Percentiles rank a stretch among this genome's conserved stretches.
phyloP scores from a whole-genome alignment of 2,329 filamentous ascomycete genomes.

The Trichothecium roseum region DNA sequence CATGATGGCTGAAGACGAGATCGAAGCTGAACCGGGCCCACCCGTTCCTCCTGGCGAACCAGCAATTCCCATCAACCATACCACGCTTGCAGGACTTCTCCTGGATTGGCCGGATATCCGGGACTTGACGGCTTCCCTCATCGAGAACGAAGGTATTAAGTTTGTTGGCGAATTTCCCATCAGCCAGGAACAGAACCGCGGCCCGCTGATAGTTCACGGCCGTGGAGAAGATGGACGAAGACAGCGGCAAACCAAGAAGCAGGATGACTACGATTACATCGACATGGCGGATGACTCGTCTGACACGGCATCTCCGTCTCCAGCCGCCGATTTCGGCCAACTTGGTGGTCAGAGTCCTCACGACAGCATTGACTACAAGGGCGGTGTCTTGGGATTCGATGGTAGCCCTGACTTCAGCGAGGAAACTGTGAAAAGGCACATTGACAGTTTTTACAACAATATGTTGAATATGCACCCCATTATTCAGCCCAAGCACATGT shows the following conservation, averaged over 20 bases:
- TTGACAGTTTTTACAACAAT: conserved; percentile 47
- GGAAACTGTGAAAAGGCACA: conserved; percentile 39
- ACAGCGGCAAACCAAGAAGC: conserved; percentile 35
- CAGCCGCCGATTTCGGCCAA: conserved; percentile 49
- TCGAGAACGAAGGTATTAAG: conserved; percentile 38
- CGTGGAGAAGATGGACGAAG: conserved; percentile 64
- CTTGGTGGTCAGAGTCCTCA: conserved; percentile 39
- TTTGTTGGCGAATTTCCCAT: conserved; percentile 65
- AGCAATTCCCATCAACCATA: conserved; percentile 75
- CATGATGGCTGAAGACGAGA: conserved; percentile 32
- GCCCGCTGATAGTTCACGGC: conserved; percentile 65
- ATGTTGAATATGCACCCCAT: conserved; percentile 59
- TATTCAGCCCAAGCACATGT: conserved; percentile 41
- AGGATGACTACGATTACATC: conserved; percentile 23
- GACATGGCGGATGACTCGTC: conserved; percentile 37
- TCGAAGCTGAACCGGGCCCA: conserved; percentile 40
- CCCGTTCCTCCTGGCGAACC: conserved; percentile 48
- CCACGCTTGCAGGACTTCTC: conserved; percentile 77
- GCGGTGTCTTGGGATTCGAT: conserved; percentile 26
- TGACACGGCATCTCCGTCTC: conserved; percentile 42
- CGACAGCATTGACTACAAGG: conserved; percentile 26
- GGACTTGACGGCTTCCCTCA: conserved; percentile 44
- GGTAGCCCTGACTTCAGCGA: conserved; percentile 46
- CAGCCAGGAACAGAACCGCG: conserved; percentile 61
- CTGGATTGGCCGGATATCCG: conserved; percentile 62